Conservation (phyloP, 306 rosid species). For the Trifolium pratense region DNA sequence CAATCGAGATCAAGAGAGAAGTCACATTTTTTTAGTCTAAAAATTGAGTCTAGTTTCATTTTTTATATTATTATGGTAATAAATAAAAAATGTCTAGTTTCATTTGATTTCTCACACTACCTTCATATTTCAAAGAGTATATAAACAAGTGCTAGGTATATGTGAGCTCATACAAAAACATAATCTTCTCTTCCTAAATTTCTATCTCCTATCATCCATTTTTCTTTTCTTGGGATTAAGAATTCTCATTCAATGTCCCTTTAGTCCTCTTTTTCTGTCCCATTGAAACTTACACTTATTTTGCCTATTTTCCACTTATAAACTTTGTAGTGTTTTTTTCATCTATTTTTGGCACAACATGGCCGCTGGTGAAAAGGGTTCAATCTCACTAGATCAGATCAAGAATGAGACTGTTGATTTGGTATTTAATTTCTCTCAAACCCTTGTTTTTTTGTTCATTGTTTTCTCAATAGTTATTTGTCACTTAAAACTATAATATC, state of each 20-base stretch:
- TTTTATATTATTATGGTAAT: not conserved
- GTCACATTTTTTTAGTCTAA: not conserved
- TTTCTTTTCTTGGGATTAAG: conserved; percentile 49
- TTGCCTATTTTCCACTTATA: not conserved
- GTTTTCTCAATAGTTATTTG: conserved; percentile 20
- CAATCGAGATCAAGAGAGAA: too few relatives aligned
- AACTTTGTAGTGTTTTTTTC: not conserved
- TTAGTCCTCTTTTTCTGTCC: conserved; percentile 10
- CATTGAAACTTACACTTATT: not conserved
- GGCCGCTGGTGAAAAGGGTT: conserved; percentile 55
- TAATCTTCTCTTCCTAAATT: not conserved
- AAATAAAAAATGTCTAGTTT: not conserved
- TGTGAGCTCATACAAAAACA: not conserved
- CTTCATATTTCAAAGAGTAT: conserved; percentile 19
- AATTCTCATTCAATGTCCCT: conserved; percentile 52
- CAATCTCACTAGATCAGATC: conserved; percentile 69
- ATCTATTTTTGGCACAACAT: conserved; percentile 25
- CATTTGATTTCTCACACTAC: not conserved
- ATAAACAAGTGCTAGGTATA: conserved; percentile 28
- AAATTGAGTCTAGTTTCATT: not conserved
- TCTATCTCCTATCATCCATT: not conserved
- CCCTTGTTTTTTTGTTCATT: not conserved
- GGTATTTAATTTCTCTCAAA: conserved; percentile 48
- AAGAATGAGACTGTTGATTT: conserved; percentile 94
- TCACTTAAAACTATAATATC: not conserved